phyloP scores from a whole-genome alignment of 2,329 filamentous ascomycete genomes.

The Epichloe baconii region DNA sequence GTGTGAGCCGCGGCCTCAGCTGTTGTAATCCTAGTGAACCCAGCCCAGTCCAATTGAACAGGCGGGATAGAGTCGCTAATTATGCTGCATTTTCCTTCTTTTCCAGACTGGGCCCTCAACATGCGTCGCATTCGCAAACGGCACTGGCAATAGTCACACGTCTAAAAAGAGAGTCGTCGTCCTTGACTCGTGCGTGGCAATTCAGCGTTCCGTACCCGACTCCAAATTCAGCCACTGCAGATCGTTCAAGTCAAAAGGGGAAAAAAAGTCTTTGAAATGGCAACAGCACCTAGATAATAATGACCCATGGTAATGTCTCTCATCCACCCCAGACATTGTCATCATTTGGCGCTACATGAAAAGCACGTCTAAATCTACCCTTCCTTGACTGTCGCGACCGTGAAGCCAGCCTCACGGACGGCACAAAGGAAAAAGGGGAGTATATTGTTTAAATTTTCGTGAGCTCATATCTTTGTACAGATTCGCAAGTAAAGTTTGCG shows the following conservation, averaged over 20 bases:
- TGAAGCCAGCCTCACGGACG: background rate
- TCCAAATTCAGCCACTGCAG: too few relatives aligned
- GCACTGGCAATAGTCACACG: too few relatives aligned
- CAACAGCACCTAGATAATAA: background rate
- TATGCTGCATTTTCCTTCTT: background rate
- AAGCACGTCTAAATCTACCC: background rate
- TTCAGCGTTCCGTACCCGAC: too few relatives aligned
- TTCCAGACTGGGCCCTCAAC: too few relatives aligned
- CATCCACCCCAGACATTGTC: background rate
- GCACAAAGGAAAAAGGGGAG: background rate
- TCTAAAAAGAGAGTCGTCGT: too few relatives aligned
- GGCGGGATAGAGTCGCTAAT: background rate
- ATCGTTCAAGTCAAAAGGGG: too few relatives aligned
- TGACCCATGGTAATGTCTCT: background rate
- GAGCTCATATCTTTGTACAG: constrained; percentile 6
- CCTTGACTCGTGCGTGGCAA: too few relatives aligned
- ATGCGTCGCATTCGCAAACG: too few relatives aligned
- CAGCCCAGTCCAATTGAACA: background rate
- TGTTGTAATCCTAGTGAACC: background rate
- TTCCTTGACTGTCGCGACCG: background rate
- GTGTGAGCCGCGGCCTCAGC: background rate
- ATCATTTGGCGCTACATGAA: background rate
- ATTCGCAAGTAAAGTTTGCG: constrained; percentile 2
- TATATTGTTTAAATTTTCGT: constrained; percentile 2
- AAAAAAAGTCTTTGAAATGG: background rate